Conservation (phyloP, 257 asterid species). For the Jaltomata sinuosa region DNA sequence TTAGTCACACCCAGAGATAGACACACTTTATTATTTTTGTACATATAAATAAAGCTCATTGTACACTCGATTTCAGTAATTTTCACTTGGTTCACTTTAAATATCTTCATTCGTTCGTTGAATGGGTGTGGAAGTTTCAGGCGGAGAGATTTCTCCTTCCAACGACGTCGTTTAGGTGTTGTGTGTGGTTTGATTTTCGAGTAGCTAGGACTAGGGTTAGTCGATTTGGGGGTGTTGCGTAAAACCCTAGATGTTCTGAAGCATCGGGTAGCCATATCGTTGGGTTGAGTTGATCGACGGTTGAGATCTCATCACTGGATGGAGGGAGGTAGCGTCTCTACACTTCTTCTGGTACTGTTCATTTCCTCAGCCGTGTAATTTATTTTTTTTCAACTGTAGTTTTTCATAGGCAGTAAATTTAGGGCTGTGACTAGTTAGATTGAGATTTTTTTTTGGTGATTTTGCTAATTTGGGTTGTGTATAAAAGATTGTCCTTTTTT, state of each 20-base stretch:
- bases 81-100: not conserved
- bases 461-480: not conserved
- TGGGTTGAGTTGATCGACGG: constrained; percentile 60
- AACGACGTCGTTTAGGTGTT: not conserved
- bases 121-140: not conserved
- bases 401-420: no score
- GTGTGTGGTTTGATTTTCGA: not conserved
- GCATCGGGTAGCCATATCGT: constrained; percentile 34
- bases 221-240: not conserved
- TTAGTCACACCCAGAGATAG: not conserved
- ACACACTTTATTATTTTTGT: not conserved
- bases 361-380: no score
- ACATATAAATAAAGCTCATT: not conserved
- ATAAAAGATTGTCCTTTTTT: not conserved
- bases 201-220: constrained; percentile 19
- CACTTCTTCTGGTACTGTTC: constrained; percentile 57
- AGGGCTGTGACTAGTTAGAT: no score
- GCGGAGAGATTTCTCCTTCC: not conserved
- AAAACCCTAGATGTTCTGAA: constrained; percentile 36
- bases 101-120: not conserved
- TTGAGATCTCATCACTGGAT: constrained; percentile 84
- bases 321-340: constrained; percentile 98
- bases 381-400: no score
- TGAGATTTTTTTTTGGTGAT: no score
- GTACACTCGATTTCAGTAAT: not conserved